These are phyloP conservation scores for Volvariella volvacea DNA, from an alignment of 1,284 basidiomycete species.

Conservation along the genomic window DNA sequence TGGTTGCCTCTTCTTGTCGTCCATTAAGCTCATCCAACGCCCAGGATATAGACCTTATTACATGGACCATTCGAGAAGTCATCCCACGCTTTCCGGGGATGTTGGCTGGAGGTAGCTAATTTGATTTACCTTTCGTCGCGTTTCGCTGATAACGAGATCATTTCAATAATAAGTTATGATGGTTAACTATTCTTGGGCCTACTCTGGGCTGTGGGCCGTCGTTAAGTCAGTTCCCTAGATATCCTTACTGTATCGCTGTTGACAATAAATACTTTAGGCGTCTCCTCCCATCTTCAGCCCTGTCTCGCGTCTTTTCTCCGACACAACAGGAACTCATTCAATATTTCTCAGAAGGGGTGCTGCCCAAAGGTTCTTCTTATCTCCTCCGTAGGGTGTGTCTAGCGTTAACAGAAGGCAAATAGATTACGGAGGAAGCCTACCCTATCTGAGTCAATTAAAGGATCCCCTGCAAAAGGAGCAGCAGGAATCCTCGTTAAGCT, in stretches of 20 bases:
- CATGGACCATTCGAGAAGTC: constrained; percentile 59
- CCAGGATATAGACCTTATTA: constrained; percentile 57
- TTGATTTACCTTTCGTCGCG: constrained; percentile 9
- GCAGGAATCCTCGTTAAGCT: not conserved
- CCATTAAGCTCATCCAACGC: not conserved
- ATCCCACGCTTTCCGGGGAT: constrained; percentile 72
- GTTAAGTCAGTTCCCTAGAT: constrained; percentile 46
- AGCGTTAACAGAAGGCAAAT: constrained; percentile 8
- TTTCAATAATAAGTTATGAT: constrained; percentile 52
- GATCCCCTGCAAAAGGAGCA: constrained; percentile 33
- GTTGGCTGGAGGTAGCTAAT: constrained; percentile 57
- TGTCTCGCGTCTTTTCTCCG: constrained; percentile 72
- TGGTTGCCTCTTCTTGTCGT: constrained; percentile 4
- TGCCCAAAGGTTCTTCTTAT: constrained; percentile 48
- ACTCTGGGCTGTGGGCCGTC: constrained; percentile 72
- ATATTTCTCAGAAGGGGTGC: constrained; percentile 45
- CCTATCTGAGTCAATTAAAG: constrained; percentile 36
- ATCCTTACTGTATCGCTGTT: constrained; percentile 8
- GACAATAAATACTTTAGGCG: constrained; percentile 34
- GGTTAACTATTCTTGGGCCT: constrained; percentile 79
- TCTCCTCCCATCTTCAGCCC: constrained; percentile 61
- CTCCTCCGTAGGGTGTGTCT: not conserved
- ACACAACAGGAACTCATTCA: constrained; percentile 50
- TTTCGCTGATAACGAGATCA: constrained; percentile 5
- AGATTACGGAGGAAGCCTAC: constrained; percentile 60